Percentiles rank a stretch among this genome's conserved stretches.
These are phyloP conservation scores for Scheffersomyces illinoinensis DNA, from an alignment of 1,139 yeast species.

Conservation along the genomic window DNA sequence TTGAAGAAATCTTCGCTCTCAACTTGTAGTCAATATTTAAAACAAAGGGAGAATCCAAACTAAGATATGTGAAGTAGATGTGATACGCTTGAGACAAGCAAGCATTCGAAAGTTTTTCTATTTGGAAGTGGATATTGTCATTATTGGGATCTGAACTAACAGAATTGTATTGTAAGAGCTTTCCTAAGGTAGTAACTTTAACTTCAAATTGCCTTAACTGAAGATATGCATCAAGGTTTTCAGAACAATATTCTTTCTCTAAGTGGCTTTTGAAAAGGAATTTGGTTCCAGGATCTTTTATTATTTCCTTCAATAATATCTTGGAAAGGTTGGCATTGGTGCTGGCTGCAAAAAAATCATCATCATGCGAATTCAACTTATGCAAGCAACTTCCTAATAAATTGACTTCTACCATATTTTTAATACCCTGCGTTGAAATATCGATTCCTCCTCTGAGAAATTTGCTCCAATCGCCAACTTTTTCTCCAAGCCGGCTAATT, in stretches of 20 bases:
- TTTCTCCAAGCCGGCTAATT: slow-evolving; percentile 20
- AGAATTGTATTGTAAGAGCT: slow-evolving; percentile 17
- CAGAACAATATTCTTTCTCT: slow-evolving; percentile 65
- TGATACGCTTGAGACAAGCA: slow-evolving; percentile 60
- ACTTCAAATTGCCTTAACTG: slow-evolving; percentile 51
- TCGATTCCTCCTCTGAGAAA: background rate
- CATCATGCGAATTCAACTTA: background rate
- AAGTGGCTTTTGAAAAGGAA: slow-evolving; percentile 67
- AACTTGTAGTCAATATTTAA: slow-evolving; percentile 67
- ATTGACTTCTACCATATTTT: background rate
- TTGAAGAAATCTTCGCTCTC: slow-evolving; percentile 40
- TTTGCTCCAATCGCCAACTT: slow-evolving; percentile 23
- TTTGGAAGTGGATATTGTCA: slow-evolving; percentile 25
- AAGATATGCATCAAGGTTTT: slow-evolving; percentile 70
- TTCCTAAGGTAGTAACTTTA: slow-evolving; percentile 18
- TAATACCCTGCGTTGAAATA: background rate
- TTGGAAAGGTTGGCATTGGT: background rate
- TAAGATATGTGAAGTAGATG: slow-evolving; percentile 66
- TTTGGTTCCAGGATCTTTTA: slow-evolving; percentile 78
- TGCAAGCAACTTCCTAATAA: background rate
- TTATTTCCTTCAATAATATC: slow-evolving; percentile 40
- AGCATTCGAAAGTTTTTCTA: slow-evolving; percentile 46
- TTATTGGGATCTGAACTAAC: slow-evolving; percentile 9
- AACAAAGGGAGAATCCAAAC: slow-evolving; percentile 69
- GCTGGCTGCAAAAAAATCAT: background rate